phyloP scores from a whole-genome alignment of 805 yeast genomes.

The Groenewaldozyma salmanticensis region DNA sequence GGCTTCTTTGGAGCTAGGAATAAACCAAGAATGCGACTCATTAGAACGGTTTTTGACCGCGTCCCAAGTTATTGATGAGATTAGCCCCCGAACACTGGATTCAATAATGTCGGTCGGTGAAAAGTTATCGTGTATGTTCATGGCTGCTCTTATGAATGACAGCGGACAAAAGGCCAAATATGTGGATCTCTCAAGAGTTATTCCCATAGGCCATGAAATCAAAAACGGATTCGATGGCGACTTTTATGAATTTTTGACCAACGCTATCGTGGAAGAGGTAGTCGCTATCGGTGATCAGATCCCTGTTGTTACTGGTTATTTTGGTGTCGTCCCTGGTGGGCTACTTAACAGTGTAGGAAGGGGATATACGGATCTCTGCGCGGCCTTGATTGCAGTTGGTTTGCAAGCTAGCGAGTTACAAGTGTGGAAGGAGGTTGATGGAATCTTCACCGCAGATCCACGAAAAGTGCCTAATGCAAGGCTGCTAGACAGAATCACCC shows the following conservation, averaged over 20 bases:
- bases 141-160: slow-evolving; percentile 78
- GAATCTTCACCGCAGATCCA: slow-evolving; percentile 97
- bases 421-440: slow-evolving; percentile 99
- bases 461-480: slow-evolving; percentile 88
- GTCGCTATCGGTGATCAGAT: slow-evolving; percentile 34
- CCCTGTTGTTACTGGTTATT: slow-evolving; percentile 93
- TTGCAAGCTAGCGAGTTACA: slow-evolving; percentile 86
- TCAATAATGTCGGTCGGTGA: slow-evolving; percentile 90
- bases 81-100: slow-evolving; percentile 80
- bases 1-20: slow-evolving; percentile 45
- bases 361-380: slow-evolving; percentile 96
- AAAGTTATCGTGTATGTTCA: slow-evolving; percentile 79
- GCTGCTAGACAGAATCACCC: slow-evolving; percentile 78
- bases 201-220: slow-evolving; percentile 52
- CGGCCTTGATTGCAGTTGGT: slow-evolving; percentile 93
- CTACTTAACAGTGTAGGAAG: slow-evolving; percentile 87
- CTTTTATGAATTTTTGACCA: slow-evolving; percentile 47
- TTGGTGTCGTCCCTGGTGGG: slow-evolving; percentile 95
- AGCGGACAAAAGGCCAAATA: slow-evolving; percentile 69
- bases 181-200: slow-evolving; percentile 66
- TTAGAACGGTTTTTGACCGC: slow-evolving; percentile 72
- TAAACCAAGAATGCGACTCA: slow-evolving; percentile 55
- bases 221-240: slow-evolving; percentile 52
- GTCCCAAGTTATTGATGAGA: slow-evolving; percentile 84
- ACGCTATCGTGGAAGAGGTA: slow-evolving; percentile 40